Evolutionary conservation across 2,329 filamentous ascomycete genomes (phyloP).

Genomic region (Penicillium oxalicum): DNA sequence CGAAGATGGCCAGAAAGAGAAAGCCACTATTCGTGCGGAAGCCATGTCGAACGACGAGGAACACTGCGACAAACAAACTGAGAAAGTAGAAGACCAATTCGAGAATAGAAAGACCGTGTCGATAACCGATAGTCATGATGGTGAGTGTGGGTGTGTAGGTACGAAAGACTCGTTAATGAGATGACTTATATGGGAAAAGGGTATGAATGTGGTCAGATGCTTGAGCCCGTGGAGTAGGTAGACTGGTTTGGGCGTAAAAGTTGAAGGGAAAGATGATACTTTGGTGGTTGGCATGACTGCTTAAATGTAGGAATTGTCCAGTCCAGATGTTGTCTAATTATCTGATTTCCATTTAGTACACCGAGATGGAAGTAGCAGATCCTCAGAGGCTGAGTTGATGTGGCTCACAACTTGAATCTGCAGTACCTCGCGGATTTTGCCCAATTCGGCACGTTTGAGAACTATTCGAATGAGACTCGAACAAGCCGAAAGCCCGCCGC

Average conservation of each 20-base stretch:
- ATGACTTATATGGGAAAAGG: too few relatives aligned
- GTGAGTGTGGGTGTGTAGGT: neutral
- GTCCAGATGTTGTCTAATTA: too few relatives aligned
- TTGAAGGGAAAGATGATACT: too few relatives aligned
- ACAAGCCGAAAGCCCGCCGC: too few relatives aligned
- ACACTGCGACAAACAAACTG: slow-evolving; percentile 23
- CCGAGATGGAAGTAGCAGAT: neutral
- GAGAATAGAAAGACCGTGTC: slow-evolving; percentile 27
- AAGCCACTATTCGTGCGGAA: slow-evolving; percentile 45
- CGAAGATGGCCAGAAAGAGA: slow-evolving; percentile 50
- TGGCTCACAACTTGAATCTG: neutral
- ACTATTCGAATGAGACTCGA: slow-evolving; percentile 1
- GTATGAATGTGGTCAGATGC: too few relatives aligned
- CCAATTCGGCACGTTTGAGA: neutral
- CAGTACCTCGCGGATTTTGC: neutral
- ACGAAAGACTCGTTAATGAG: too few relatives aligned
- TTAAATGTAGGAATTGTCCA: too few relatives aligned
- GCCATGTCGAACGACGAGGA: slow-evolving; percentile 34
- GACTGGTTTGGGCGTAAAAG: too few relatives aligned
- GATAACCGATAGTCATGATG: slow-evolving; percentile 26
- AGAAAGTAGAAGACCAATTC: slow-evolving; percentile 36
- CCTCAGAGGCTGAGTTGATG: slow-evolving; percentile 3
- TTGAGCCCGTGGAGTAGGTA: too few relatives aligned
- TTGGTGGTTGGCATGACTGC: too few relatives aligned
- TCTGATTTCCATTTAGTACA: neutral